Conservation (phyloP, 306 rosid genomes). For the Mimosa pudica region DNA sequence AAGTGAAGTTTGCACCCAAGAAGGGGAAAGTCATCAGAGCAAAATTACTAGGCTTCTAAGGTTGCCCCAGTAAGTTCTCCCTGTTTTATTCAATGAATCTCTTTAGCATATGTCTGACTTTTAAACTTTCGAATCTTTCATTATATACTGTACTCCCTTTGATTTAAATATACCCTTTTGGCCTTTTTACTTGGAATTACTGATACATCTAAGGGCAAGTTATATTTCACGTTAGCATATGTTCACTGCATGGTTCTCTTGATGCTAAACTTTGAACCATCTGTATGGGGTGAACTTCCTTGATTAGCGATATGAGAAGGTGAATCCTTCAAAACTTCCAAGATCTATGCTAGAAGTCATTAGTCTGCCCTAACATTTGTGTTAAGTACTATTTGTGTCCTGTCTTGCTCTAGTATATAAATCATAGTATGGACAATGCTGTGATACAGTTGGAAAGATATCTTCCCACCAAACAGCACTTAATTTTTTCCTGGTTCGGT, state of each 20-base stretch:
- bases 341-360: not conserved
- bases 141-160: not conserved
- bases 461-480: constrained; percentile 5
- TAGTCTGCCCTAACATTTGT: not conserved
- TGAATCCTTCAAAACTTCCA: constrained; percentile 8
- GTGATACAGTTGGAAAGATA: not conserved
- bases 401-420: not conserved
- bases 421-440: not conserved
- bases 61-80: not conserved
- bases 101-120: not conserved
- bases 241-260: not conserved
- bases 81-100: not conserved
- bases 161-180: not conserved
- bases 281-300: constrained; percentile 8
- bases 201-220: not conserved
- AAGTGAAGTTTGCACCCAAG: constrained; percentile 47
- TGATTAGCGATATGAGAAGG: not conserved
- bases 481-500: not conserved
- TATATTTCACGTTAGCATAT: not conserved
- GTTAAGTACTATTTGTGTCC: not conserved
- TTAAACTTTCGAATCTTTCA: not conserved
- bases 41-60: constrained; percentile 50
- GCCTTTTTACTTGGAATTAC: not conserved
- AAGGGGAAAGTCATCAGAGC: constrained; percentile 71
- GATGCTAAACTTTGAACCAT: constrained; percentile 6